Evolutionary conservation across 2,329 filamentous ascomycete species (phyloP).

Genomic region (Pseudogymnoascus sp.): DNA sequence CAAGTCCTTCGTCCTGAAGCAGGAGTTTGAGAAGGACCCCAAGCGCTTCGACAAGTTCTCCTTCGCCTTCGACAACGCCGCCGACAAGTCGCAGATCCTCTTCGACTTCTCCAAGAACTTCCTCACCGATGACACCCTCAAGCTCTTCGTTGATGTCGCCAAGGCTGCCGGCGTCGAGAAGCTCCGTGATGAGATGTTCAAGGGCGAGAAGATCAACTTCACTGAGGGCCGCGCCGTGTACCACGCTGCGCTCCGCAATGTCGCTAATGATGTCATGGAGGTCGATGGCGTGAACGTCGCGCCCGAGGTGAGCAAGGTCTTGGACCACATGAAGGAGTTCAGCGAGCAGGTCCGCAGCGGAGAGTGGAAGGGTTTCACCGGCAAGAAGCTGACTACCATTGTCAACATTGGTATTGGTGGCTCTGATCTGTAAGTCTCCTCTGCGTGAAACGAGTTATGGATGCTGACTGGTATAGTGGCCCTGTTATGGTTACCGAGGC

Average conservation of each 20-base stretch:
- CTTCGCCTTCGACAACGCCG: conserved; percentile 70
- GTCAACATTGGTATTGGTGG: conserved; percentile 98
- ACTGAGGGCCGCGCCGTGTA: conserved; percentile 95
- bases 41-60: conserved; percentile 85
- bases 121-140: conserved; percentile 82
- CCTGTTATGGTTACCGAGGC: conserved; percentile 99
- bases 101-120: conserved; percentile 99
- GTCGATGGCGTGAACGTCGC: conserved; percentile 92
- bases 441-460: not conserved
- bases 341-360: conserved; percentile 89
- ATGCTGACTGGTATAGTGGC: conserved; percentile 48
- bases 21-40: conserved; percentile 83
- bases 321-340: conserved; percentile 98
- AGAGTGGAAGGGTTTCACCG: conserved; percentile 93
- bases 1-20: conserved; percentile 85
- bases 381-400: conserved; percentile 94
- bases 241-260: conserved; percentile 89
- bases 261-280: conserved; percentile 69
- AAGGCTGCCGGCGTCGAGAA: conserved; percentile 86
- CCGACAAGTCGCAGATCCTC: conserved; percentile 76
- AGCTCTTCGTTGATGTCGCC: conserved; percentile 80
- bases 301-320: conserved; percentile 80
- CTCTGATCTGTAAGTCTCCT: conserved; percentile 76
- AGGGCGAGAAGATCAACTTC: conserved; percentile 98
- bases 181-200: conserved; percentile 96